A percentile compares a stretch with the other conserved stretches of the same genome.
These are phyloP conservation scores for Yamadazyma sp. DNA, from an alignment of 1,139 yeast genomes.

Conservation along the genomic window DNA sequence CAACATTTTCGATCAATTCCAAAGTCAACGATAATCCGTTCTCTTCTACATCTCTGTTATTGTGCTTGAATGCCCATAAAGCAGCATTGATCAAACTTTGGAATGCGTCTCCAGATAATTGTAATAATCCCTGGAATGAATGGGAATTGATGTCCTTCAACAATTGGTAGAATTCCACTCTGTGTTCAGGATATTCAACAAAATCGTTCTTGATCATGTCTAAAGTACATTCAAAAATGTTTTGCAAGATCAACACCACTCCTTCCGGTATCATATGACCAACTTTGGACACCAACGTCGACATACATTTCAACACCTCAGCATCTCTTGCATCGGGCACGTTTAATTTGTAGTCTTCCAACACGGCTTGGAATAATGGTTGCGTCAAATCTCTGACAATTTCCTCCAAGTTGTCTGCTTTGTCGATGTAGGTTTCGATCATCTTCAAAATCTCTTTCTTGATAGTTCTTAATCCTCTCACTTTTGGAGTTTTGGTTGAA, in stretches of 20 bases:
- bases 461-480: conserved; percentile 91
- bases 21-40: conserved; percentile 84
- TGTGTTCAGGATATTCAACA: conserved; percentile 95
- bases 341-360: conserved; percentile 84
- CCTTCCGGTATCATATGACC: conserved; percentile 91
- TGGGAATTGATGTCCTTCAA: conserved; percentile 83
- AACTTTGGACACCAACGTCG: conserved; percentile 82
- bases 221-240: conserved; percentile 91
- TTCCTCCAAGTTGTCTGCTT: conserved; percentile 84
- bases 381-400: conserved; percentile 82
- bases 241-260: conserved; percentile 81
- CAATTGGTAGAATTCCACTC: conserved; percentile 91
- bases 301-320: conserved; percentile 92
- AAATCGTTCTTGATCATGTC: conserved; percentile 95
- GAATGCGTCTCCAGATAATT: conserved; percentile 90
- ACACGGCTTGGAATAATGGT: conserved; percentile 80
- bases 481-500: conserved; percentile 94
- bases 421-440: conserved; percentile 84
- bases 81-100: conserved; percentile 90
- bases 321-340: conserved; percentile 98
- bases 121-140: conserved; percentile 82
- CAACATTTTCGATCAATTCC: conserved; percentile 82
- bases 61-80: conserved; percentile 97
- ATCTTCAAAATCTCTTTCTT: conserved; percentile 91
- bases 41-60: conserved; percentile 92